Percentiles rank a stretch among this genome's conserved stretches.
Evolutionary conservation across 805 yeast species (phyloP).

Genomic region (Debaryomyces maramus): DNA sequence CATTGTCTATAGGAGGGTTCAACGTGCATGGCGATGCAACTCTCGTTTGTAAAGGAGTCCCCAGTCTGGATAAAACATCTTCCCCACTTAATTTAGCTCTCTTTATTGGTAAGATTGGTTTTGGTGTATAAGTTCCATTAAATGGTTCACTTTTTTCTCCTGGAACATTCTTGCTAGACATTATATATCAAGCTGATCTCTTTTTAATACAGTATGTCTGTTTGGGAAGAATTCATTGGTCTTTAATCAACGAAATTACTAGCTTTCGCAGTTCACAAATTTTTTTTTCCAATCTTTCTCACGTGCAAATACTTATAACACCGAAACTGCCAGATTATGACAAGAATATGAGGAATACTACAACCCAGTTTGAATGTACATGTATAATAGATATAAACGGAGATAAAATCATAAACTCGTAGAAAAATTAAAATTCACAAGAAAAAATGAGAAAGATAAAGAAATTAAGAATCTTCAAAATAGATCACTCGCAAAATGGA

Average conservation of each 20-base stretch:
- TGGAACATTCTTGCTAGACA: constrained; percentile 3
- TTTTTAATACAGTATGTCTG: background rate
- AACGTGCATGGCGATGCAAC: constrained; percentile 82
- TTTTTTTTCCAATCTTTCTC: no score
- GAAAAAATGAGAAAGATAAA: background rate
- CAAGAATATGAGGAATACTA: no score
- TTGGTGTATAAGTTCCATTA: constrained; percentile 20
- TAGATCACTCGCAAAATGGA: constrained; percentile 52
- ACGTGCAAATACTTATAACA: background rate
- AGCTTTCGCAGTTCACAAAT: background rate
- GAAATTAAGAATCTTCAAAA: background rate
- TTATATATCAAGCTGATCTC: background rate
- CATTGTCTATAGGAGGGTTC: constrained; percentile 83
- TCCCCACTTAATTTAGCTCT: constrained; percentile 19
- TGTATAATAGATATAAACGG: no score
- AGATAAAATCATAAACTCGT: constrained; percentile 1
- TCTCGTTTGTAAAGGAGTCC: constrained; percentile 68
- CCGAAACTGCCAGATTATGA: no score
- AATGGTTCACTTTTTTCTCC: constrained; percentile 7
- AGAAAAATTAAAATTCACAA: background rate
- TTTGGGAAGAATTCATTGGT: no score
- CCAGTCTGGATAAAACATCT: constrained; percentile 14
- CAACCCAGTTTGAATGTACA: no score
- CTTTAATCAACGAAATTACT: background rate
- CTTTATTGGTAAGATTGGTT: constrained; percentile 22